Evolutionary conservation across 2,329 filamentous ascomycete species (phyloP), one percentile per base, ranked within the genome.

Genomic region (Coniosporium tulheliwenetii): DNA sequence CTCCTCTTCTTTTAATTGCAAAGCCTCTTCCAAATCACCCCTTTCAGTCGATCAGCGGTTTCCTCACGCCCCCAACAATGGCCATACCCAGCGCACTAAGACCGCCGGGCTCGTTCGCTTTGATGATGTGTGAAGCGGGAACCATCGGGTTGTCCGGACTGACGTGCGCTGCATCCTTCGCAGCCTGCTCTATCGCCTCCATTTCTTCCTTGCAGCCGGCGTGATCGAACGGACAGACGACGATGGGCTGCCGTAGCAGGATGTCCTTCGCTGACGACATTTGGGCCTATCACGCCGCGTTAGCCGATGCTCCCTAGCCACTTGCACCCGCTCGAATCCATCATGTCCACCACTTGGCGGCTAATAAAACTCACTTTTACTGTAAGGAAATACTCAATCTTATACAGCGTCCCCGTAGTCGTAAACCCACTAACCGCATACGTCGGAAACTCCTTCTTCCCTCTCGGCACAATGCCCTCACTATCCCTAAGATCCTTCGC

Each of bases 201-300:
- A 98, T 95, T 64, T 96, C 91, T 57, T 95, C 87, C 60, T 93
- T 95, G 64, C 91, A 98, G 12, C 81, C 84, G 49, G 93, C 85
- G 54, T 95, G 85, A 55, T 98, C 91, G 46, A 95, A 77, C 0
- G 91, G 89, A 53, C 89, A 96, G 39, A 96, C 91, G 30, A 96
- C 85, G 43, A 98, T 95, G 5, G 85, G 86, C 60, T 96, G 85
- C 40, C 89, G 77, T 36, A 96, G 71, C 29, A 78, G 70, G 41
- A 98, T 93, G 57, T 98, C 89, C 61, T 82, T 78, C 16, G 87
- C 85, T 37, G 81, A 82, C 40, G 82, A 85, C 61, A 96, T 71
- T 62, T 87, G 81, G 33, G 87, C 89, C 89, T 96, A 50, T 8
- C 5, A 30, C 32, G 34, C 19, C 15, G n/a, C 13, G 41, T 51